Conservation (phyloP, 805 yeast genomes). For the Dipodascopsis uninucleata region DNA sequence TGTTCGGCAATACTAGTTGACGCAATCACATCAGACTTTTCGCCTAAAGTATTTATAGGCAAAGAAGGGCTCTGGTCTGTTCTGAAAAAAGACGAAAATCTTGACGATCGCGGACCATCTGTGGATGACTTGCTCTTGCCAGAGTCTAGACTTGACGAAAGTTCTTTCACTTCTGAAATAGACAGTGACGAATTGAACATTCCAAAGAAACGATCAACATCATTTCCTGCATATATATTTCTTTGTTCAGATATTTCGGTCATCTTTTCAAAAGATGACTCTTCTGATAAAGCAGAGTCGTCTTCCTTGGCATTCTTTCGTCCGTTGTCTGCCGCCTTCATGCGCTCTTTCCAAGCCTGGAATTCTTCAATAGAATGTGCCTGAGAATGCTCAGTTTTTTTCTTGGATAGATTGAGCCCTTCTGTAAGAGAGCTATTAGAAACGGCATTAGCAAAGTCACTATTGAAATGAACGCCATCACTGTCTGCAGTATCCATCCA, state of each 20-base stretch:
- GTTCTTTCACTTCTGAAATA: conserved; percentile 17
- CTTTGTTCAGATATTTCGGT: neutral
- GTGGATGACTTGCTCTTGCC: conserved; percentile 2
- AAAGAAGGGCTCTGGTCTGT: conserved; percentile 5
- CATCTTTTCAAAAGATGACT: neutral
- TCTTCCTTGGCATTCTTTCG: conserved; percentile 6
- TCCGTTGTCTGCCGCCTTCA: conserved; percentile 29
- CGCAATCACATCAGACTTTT: too few relatives aligned
- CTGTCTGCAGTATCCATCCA: conserved; percentile 18
- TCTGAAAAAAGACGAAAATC: conserved; percentile 27
- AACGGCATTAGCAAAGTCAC: conserved; percentile 19
- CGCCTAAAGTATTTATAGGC: neutral
- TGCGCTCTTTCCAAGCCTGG: conserved; percentile 35
- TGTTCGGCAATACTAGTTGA: too few relatives aligned
- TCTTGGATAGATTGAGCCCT: neutral
- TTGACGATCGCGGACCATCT: conserved; percentile 19
- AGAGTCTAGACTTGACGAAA: conserved; percentile 5
- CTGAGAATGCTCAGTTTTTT: conserved; percentile 3
- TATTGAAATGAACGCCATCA: conserved; percentile 10
- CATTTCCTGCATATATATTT: conserved; percentile 12
- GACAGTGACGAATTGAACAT: conserved; percentile 7
- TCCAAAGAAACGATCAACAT: conserved; percentile 27
- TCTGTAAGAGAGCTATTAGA: neutral
- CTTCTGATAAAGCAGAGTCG: neutral
- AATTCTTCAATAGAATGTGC: conserved; percentile 33